Evolutionary conservation across 2,329 filamentous ascomycete genomes (phyloP).

Genomic region (Epicoccum sorghinum): DNA sequence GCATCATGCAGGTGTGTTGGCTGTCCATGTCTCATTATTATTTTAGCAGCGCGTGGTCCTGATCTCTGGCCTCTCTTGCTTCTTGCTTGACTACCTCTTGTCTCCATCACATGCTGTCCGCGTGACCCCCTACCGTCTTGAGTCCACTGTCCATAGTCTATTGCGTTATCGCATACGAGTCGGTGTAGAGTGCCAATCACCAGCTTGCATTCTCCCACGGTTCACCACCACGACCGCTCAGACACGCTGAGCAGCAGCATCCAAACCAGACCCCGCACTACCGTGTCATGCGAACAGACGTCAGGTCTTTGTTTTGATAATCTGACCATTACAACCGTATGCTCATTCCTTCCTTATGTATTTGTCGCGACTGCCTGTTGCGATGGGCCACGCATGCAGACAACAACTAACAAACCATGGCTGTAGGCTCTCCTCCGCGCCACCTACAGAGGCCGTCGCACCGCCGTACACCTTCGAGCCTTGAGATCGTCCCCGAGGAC

Average conservation of each 20-base stretch:
- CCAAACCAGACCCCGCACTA: slow-evolving; percentile 15
- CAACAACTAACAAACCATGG: slow-evolving; percentile 39
- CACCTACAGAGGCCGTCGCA: slow-evolving; percentile 30
- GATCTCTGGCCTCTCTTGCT: background rate
- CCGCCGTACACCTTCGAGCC: slow-evolving; percentile 37
- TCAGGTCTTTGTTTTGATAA: slow-evolving; percentile 10
- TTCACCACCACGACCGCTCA: slow-evolving; percentile 15
- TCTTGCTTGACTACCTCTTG: background rate
- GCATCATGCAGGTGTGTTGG: slow-evolving; percentile 7
- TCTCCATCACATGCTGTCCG: background rate
- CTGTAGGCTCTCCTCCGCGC: slow-evolving; percentile 38
- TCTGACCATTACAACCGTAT: slow-evolving; percentile 26
- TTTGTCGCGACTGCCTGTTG: background rate
- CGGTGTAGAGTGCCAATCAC: slow-evolving; percentile 39
- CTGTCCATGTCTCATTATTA: background rate
- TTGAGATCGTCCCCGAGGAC: slow-evolving; percentile 41
- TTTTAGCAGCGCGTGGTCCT: background rate
- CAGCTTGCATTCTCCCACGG: slow-evolving; percentile 37
- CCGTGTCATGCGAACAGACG: slow-evolving; percentile 38
- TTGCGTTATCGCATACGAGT: slow-evolving; percentile 17
- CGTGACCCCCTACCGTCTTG: slow-evolving; percentile 11
- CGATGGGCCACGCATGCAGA: slow-evolving; percentile 5
- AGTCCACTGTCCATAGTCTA: background rate
- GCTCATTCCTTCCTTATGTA: slow-evolving; percentile 23
- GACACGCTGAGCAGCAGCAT: background rate